Base-by-base conservation (phyloP, 768 basidiomycete genomes). In the Rhodotorula babjevae region DNA sequence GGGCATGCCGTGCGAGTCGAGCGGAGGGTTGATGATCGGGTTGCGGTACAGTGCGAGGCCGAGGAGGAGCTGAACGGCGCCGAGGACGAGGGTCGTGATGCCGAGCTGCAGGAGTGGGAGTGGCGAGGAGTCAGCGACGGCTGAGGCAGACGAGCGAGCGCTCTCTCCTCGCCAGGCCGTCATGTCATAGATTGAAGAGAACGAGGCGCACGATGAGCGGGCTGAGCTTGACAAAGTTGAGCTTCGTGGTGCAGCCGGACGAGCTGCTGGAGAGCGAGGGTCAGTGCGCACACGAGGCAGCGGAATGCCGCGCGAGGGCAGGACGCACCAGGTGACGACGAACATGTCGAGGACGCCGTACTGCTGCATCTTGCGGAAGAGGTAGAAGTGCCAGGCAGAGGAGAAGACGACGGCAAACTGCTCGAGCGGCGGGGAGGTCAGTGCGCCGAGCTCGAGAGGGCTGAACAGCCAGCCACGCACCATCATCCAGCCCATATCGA, bases 1-100 rank as follows among this genome's bases (percentile, higher is more conserved):
- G 16, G 71, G 71, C 63, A 68, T 65, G 12, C 71, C 71, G 52
- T 72, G 67, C 29, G 44, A 31, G 63, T 69, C 65, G 65, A 69
- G 73, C 0, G 73, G 73, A 2, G 68, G 61, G 42, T 70, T 67
- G 27, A 74, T 36, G 42, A 74, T 63, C 31, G 68, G 68, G 61
- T 63, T 70, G 11, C 52, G 23, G 65, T 55, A 74, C 11, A 74
- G 49, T 31, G 53, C 31, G 57, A 67, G 15, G 46, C 49, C 25
- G 42, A 74, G 65, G 52, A 44, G 0, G 46, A 74, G 61, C 47
- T 74, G 73, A 23, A 64, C 4, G 23, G 2, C 8, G 61, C 52
- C 68, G 62, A 74, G 61, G 29, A 31, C 1, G 58, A 67, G 15
- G 57, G 65, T 47, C 23, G 31, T 23, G 50, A 53, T 19, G 42